phyloP scores from a whole-genome alignment of 2,329 filamentous ascomycete species.

The Myrmaecium sp. region DNA sequence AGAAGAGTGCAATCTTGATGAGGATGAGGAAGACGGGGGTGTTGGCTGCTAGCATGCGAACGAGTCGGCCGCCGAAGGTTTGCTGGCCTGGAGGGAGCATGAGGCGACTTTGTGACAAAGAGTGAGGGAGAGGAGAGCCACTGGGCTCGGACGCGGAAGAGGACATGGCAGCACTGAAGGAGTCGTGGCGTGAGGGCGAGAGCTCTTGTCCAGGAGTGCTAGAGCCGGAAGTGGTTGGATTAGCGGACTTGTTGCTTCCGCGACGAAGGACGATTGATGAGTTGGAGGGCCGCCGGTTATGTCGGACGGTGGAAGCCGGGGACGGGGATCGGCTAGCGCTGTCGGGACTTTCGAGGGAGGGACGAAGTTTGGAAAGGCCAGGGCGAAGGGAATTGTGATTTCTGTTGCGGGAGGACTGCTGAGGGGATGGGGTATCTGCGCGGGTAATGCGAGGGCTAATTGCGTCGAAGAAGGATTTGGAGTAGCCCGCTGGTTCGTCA shows the following conservation, averaged over 20 bases:
- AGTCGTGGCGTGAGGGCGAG: too few species aligned
- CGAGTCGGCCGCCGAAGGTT: background rate
- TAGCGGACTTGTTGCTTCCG: background rate
- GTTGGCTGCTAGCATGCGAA: too few species aligned
- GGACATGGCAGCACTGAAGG: too few species aligned
- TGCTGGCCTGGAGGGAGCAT: conserved; percentile 5
- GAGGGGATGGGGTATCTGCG: conserved; percentile 25
- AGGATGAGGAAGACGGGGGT: conserved; percentile 11
- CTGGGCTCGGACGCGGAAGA: too few species aligned
- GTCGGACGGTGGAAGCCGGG: conserved; percentile 3
- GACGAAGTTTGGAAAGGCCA: conserved; percentile 17
- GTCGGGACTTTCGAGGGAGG: conserved; percentile 4
- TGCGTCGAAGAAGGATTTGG: conserved; percentile 14
- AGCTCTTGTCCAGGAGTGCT: too few species aligned
- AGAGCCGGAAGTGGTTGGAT: too few species aligned
- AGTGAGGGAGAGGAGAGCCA: too few species aligned
- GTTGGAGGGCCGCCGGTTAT: conserved; percentile 1
- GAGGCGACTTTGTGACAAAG: conserved; percentile 1
- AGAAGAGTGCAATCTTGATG: conserved; percentile 44
- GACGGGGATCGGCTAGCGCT: conserved; percentile 1
- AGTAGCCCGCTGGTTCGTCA: conserved; percentile 27
- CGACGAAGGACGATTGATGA: background rate
- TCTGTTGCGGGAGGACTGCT: conserved; percentile 9
- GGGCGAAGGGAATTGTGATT: conserved; percentile 11
- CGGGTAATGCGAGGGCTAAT: conserved; percentile 25